Evolutionary conservation across 768 basidiomycete species (phyloP), one percentile per base, ranked within the genome.

Genomic region (Suillus bovinus): DNA sequence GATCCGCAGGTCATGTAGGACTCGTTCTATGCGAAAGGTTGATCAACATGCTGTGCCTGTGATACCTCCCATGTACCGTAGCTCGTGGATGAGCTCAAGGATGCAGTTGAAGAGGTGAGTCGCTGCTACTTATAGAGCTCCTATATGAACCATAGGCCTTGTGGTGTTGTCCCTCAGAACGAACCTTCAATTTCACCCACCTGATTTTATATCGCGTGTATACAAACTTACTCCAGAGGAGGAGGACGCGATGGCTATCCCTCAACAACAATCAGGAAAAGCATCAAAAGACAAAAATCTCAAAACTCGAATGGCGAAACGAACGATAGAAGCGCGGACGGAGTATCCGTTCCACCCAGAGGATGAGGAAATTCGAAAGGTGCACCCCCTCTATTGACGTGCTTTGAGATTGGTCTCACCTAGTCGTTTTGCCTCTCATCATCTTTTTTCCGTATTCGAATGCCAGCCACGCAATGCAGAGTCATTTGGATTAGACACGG

Each of bases 1-100:
- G 13, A 61, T 11, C 36, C 68, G 39, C 74, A 77, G 41, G 79
- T 17, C 85, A 90, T 64, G 85, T 96, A 52, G 96, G 93, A 2
- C 81, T 97, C 20, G 81, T 98, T 10, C 79, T 99, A 66, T 91
- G 89, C 65, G 94, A 97, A 73, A 82, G 96, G 0, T 80, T 99
- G 57, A 82, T 97, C 66, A 99, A 99, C 73, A 96, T 99, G 88
- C 96, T 0, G 89, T 94, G 16, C 93, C 98, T 68, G 86, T 95
- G 39, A 82, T 96, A 10, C 90, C 94, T 6, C 95, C 94, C 1
- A 90, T 97, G 88, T 98, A 96, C 74, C 81, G 81, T 49, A 94
- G 91, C 81, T 99, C 27, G 77, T 80, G 0, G 87, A 91, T 53
- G 96, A 99, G 73, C 78, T 97, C n/a, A 79, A 86, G 41, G 86